Evolutionary conservation across 345 rosid species (phyloP), one percentile per base, ranked within the genome.

Genomic region (Salix purpurea): DNA sequence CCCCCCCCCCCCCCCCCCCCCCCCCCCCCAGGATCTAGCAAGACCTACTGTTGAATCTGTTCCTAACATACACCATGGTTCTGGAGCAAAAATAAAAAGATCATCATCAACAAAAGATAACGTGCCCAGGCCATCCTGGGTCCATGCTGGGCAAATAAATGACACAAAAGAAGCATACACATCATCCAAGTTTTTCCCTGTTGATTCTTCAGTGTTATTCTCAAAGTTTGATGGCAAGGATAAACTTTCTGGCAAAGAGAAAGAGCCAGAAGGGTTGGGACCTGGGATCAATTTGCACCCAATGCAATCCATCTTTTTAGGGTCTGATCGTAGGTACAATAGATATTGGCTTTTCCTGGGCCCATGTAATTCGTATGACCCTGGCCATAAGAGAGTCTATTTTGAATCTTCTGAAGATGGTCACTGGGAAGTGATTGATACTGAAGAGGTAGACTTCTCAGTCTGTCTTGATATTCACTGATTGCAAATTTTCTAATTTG

Each of bases 371-470:
- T 77, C 80, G 73, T 76, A 66, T 87, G 99, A 93, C 80, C 94
- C 98, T 34, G 99, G 99, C 61, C 99, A 96, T 84, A 93, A 83
- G 87, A 91, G 97, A 82, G 87, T 96, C 77, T 96, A 92, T 82
- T 91, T 93, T 82, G 99, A 96, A 85, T 96, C 99, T 75, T 93
- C 98, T 74, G 98, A 96, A 86, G 97, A 93, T 86, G 98, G 99
- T 74, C 94, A 89, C 86, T 96, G 99, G 99, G 90, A 91, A 86
- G 91, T 96, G 76, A 88, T 96, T 74, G 95, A 90, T 83, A 83
- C 90, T 23, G 87, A 83, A 87, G 96, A 93, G 94, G 99, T 93
- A 86, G 74, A 67, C 28, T 81, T 76, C 56, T 39, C 28, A 11
- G 23, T 65, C 61, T 58, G 28, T 78, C 65, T 24, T 56, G 62